A percentile compares a stretch with the other conserved stretches of the same genome.
These are phyloP conservation scores for Neurospora sp. DNA, from an alignment of 495 filamentous ascomycete species.

Conservation along the genomic window DNA sequence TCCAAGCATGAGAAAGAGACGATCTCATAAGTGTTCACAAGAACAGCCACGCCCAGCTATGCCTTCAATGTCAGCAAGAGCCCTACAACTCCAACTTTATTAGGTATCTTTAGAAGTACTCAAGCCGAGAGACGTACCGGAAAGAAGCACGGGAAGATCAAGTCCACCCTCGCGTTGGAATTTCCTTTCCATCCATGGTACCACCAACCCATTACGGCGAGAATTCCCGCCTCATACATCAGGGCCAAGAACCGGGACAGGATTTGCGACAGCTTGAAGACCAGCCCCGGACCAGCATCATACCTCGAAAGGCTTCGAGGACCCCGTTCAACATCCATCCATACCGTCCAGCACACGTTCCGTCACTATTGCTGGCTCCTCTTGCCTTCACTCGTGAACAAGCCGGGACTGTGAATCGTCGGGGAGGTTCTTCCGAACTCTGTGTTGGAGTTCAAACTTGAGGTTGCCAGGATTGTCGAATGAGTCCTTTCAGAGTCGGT, in stretches of 20 bases:
- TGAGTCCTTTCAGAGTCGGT: neutral
- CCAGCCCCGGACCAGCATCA: conserved; percentile 5
- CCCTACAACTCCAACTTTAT: neutral
- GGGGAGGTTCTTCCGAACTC: neutral
- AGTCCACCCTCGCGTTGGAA: conserved; percentile 11
- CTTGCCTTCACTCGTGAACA: neutral
- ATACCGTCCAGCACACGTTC: neutral
- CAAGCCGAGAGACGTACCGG: conserved; percentile 7
- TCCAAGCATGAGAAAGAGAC: conserved; percentile 10
- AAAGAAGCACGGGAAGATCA: conserved; percentile 19
- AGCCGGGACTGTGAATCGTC: neutral
- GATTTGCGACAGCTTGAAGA: conserved; percentile 11
- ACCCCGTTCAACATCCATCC: neutral
- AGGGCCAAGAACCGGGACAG: conserved; percentile 6
- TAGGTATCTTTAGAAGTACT: too few species aligned
- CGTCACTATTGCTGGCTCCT: neutral
- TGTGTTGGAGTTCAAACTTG: neutral
- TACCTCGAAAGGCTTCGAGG: neutral
- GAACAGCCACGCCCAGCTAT: conserved; percentile 7
- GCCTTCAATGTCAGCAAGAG: neutral
- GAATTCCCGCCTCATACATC: conserved; percentile 8
- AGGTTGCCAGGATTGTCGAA: neutral
- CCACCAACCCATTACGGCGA: conserved; percentile 11
- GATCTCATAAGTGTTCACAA: conserved; percentile 13
- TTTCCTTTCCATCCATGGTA: conserved; percentile 12